Evolutionary conservation across 2,329 filamentous ascomycete genomes (phyloP).

Genomic region (Diplodia sapinea): DNA sequence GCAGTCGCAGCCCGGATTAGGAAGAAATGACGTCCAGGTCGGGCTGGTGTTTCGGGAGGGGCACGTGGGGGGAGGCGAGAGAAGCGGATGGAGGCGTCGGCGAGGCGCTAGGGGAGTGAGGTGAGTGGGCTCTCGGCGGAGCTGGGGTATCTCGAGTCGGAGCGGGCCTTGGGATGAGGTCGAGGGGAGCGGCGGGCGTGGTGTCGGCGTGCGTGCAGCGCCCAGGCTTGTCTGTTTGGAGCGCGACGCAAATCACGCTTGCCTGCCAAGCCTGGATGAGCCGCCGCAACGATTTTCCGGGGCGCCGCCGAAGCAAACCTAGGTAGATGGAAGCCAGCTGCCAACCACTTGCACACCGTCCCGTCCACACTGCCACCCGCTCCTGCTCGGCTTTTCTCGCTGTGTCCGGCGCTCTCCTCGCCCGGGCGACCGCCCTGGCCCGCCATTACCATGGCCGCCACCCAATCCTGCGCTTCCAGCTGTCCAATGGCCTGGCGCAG

Average conservation of each 20-base stretch:
- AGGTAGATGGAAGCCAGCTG: neutral
- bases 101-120: neutral
- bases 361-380: neutral
- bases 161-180: constrained; percentile 25
- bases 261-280: constrained; percentile 20
- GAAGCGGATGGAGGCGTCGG: neutral
- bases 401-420: neutral
- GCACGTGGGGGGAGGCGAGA: constrained; percentile 27
- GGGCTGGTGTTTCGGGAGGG: constrained; percentile 35
- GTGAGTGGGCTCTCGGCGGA: neutral
- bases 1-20: constrained; percentile 45
- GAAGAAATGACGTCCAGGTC: constrained; percentile 45
- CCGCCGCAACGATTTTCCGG: constrained; percentile 27
- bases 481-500: neutral
- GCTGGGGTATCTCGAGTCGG: constrained; percentile 31
- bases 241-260: constrained; percentile 27
- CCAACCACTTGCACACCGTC: neutral
- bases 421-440: neutral
- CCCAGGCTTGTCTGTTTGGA: constrained; percentile 25
- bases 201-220: constrained; percentile 22
- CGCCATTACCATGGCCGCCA: neutral
- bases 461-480: neutral
- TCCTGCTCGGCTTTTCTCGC: neutral
- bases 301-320: neutral
- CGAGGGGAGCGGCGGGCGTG: constrained; percentile 27